Base-by-base conservation (phyloP, 2,329 filamentous ascomycete species). In the Salinomyces thailandicus region DNA sequence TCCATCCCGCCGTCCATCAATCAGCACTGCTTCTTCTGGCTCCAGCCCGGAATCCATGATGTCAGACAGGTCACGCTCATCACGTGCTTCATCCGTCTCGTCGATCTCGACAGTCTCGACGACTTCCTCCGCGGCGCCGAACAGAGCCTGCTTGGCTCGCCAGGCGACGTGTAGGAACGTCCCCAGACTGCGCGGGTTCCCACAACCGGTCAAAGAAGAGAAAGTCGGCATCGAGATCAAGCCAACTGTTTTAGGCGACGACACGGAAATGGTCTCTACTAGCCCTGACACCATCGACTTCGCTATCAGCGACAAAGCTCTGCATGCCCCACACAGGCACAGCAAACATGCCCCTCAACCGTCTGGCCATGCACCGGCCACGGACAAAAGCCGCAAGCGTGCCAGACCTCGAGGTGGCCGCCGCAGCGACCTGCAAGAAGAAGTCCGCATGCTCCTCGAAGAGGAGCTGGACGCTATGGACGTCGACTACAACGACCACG, bases 41-140 rank as follows among this genome's bases (percentile, higher is more conserved):
- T 71, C 67, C 6, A 73, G 68, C 29, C 75, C 75, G n/a, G 74
- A 77, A 45, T 78, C 75, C 20, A 74, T 77, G 68, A 58, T 77
- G 22, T 77, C 73, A 18, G 75, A 79, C 53, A 65, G 65, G 22
- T 67, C 67, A 11, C 61, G 73, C 41, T 72, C 71, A 38, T 72
- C 68, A 26, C 66, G 68, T 44, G 66, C 69, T 19, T 71, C 69
- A 7, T 72, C 69, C 36, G 73, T 71, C 45, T 71, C 67, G 35
- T 71, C 68, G 32, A 59, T 69, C 47, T 68, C 67, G 32, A 69
- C 67, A 44, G 56, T 54, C 42, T 58, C 61, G 43, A 52, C 55
- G 14, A 51, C 43, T 36, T 47, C 52, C 58, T 46, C 62, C 61
- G 55, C 73, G 70, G 60, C 69, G 72, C 55, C 74, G 30, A 46